Evolutionary conservation across 495 filamentous ascomycete genomes (phyloP), one percentile per base, ranked within the genome.

Genomic region (Endocarpon pusillum): DNA sequence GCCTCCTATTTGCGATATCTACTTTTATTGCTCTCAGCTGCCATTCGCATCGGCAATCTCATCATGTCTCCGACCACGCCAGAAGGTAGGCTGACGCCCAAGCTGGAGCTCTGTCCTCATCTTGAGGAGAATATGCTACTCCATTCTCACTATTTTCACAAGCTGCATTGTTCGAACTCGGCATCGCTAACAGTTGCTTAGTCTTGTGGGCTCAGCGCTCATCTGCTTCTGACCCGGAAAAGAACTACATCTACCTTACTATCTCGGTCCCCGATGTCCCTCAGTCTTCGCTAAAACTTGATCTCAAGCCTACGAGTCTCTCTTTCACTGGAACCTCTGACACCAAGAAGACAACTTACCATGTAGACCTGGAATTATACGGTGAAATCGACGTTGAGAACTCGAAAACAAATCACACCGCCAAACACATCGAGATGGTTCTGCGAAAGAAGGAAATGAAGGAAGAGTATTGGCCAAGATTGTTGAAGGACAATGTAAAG

Each of bases 161-260:
- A n/a, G n/a, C n/a, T n/a, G n/a, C n/a, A n/a, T n/a, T n/a, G n/a
- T n/a, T n/a, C n/a, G n/a, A n/a, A n/a, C n/a, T n/a, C n/a, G n/a
- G n/a, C n/a, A n/a, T n/a, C n/a, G n/a, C n/a, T n/a, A 23, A 24
- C 21, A 25, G 16, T 25, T 28, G 3, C 32, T 37, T 48, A 97
- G 89, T 96, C 45, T 76, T 80, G 61, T 97, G 89, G 89, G 87
- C 89, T 20, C 89, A 97, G 64, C 87, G 89, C 65, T 94, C 89
- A 28, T 85, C 76, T 54, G 61, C 51, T 39, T 59, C 63, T 40
- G 91, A 96, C 15, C 50, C 74, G 23, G 71, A 74, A 51, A 87
- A 84, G 60, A 96, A 96, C 62, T 75, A 80, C 64, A 63, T 96
- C 64, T 89, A 81, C 64, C 73, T 96, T 34, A 91, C 80, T 51